These are phyloP conservation scores for Ustilago vetiveriae DNA, from an alignment of 1,284 basidiomycete genomes.

Conservation along the genomic window DNA sequence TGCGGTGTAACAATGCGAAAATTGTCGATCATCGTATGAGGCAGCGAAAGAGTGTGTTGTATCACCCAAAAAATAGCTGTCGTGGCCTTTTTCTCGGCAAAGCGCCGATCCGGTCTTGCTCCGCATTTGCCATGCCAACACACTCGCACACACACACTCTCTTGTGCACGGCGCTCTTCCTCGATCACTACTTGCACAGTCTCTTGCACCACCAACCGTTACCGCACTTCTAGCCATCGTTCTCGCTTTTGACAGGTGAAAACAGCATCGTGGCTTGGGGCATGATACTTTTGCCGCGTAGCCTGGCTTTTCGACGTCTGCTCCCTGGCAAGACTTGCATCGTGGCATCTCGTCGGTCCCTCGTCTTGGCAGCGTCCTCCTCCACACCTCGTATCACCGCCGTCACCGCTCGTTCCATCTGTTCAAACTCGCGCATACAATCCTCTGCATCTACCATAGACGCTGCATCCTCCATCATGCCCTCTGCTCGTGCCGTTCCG, in stretches of 20 bases:
- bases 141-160: too few relatives aligned
- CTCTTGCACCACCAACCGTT: not conserved
- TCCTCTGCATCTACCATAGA: constrained; percentile 14
- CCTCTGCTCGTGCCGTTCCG: constrained; percentile 25
- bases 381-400: not conserved
- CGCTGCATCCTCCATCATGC: constrained; percentile 23
- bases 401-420: constrained; percentile 2
- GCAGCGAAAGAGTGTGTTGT: too few relatives aligned
- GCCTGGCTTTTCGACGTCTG: constrained; percentile 36
- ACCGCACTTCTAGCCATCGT: not conserved
- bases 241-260: not conserved
- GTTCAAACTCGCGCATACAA: constrained; percentile 1
- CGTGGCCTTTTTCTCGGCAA: constrained; percentile 23
- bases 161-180: too few relatives aligned
- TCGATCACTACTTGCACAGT: not conserved
- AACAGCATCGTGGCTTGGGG: constrained; percentile 25
- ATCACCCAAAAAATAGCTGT: constrained; percentile 9
- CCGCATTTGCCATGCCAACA: too few relatives aligned
- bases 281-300: constrained; percentile 40
- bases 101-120: constrained; percentile 4
- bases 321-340: constrained; percentile 34
- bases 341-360: constrained; percentile 13
- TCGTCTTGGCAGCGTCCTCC: not conserved
- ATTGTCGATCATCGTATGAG: constrained; percentile 20
- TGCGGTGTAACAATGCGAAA: constrained; percentile 1